Base-by-base conservation (phyloP, 1,139 yeast genomes). In the Candida albicans region DNA sequence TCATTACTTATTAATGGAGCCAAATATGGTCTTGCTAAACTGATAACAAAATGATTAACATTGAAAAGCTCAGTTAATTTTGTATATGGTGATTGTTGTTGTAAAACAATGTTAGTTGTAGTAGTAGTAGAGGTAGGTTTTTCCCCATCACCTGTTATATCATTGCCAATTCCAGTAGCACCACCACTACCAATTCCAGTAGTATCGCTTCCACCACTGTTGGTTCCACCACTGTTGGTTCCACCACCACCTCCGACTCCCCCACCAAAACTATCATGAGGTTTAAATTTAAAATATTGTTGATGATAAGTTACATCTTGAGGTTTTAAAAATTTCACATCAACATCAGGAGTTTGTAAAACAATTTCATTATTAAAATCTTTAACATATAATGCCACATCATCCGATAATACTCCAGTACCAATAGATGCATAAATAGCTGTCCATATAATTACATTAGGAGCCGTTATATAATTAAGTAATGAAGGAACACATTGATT, bases 391-490 rank as follows among this genome's bases (percentile, higher is more conserved):
- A 91, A 64, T 48, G 79, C 75, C 8, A 88, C 79, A 46, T 79
- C 75, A 48, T 80, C 81, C 0, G 83, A 77, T 9, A 81, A 64
- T 1, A 82, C 79, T 0, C 87, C 87, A 0, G 86, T 75, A 9
- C 91, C 91, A 43, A 84, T 81, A 2, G 90, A 82, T 8, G 87
- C 85, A 70, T 79, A 73, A 9, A 85, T 79, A 0, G 90, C 98
- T 3, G 96, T 87, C 83, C 96, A 82, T 11, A 93, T 86, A 7
- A 93, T 77, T 8, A 91, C 96, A 62, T 93, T 90, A 1, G 99
- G 99, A 0, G 98, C 89, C 0, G 99, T 91, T 36, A 93, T 81
- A 58, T 93, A 91, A 60, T 93, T 93, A 31, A 93, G 70, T 45
- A 93, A 69, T 8, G 90, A 78, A 0, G 96, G 96, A 15, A 89